Percentiles rank a stretch among this genome's conserved stretches.
phyloP scores from a whole-genome alignment of 441 rosid genomes.

The Adansonia madagascariensis region DNA sequence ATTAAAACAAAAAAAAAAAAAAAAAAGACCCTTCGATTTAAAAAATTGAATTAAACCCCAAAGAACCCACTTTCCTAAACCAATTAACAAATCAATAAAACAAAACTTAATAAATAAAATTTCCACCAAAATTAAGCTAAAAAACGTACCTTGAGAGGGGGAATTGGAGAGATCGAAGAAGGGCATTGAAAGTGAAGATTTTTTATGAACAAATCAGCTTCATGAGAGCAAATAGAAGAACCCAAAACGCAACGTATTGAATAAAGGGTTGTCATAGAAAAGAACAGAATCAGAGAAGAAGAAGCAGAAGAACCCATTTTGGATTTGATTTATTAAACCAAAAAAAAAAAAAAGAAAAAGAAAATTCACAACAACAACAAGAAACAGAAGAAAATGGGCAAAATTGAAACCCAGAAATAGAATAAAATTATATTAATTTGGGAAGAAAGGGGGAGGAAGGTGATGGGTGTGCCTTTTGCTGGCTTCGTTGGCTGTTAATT shows the following conservation, averaged over 20 bases:
- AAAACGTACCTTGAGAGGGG: slow-evolving; percentile 59
- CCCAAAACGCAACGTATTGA: slow-evolving; percentile 39
- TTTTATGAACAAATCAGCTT: slow-evolving; percentile 45
- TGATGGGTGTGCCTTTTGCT: background rate
- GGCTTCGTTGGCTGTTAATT: background rate
- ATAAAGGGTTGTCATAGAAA: slow-evolving; percentile 37
- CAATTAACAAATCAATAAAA: background rate
- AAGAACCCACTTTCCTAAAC: slow-evolving; percentile 18
- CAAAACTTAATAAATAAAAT: background rate
- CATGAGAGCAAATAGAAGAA: slow-evolving; percentile 44
- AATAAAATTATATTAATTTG: background rate
- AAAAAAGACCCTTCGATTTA: background rate
- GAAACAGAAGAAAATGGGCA: background rate
- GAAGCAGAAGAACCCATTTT: slow-evolving; percentile 37
- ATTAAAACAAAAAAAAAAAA: background rate
- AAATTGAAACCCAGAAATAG: background rate
- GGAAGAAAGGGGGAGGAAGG: background rate
- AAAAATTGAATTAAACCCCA: slow-evolving; percentile 17
- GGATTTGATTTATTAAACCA: slow-evolving; percentile 13
- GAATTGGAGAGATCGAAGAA: slow-evolving; percentile 53
- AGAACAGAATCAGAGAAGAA: slow-evolving; percentile 29
- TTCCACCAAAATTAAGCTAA: background rate
- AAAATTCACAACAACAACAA: background rate
- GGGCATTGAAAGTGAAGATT: slow-evolving; percentile 60
- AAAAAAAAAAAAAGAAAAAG: background rate